Base-by-base conservation (phyloP, 768 basidiomycete genomes). In the Agrocybe praecox region DNA sequence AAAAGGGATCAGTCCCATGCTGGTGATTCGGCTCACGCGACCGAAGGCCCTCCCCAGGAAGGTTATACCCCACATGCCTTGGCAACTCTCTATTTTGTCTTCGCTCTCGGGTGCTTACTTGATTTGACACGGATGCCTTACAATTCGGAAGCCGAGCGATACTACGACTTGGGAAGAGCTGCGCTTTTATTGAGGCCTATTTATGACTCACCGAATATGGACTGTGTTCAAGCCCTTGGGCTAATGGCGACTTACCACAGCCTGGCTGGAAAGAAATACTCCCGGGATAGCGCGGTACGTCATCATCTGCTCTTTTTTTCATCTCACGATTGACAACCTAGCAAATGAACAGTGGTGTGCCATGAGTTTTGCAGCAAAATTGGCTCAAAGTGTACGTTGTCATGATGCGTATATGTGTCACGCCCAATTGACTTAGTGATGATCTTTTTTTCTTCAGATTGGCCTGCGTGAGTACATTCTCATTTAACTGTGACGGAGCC, bases 51-150 rank as follows among this genome's bases (percentile, higher is more conserved):
- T 14, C 47, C 52, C 26, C 58, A 36, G 21, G 52, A 55, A 0
- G 56, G 46, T 22, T 48, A 54, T 10, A 52, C 69, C 10, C 72
- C 81, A 1, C 89, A 86, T 65, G 74, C 76, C 9, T 75, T 88
- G 22, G 80, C 84, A 0, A 76, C 79, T 32, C 56, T 84, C 23
- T 88, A 76, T 68, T 85, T 87, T 67, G 61, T 86, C 19, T 78
- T 88, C 44, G 83, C 86, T 1, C 76, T 88, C 10, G 86, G 86
- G 1, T 83, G 82, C 7, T 70, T 87, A n/a, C 71, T 87, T 40
- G 86, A 88, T 58, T 66, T 84, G 22, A 71, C 73, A 23, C 70
- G 79, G 5, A 60, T 73, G 2, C 77, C 85, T 0, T 87, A 82
- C 56, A 84, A 79, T 22, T 66, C 82, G 12, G 84, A 87, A 53